These are phyloP conservation scores for Zygoascus biomembranicola DNA, from an alignment of 805 yeast species.

Conservation along the genomic window DNA sequence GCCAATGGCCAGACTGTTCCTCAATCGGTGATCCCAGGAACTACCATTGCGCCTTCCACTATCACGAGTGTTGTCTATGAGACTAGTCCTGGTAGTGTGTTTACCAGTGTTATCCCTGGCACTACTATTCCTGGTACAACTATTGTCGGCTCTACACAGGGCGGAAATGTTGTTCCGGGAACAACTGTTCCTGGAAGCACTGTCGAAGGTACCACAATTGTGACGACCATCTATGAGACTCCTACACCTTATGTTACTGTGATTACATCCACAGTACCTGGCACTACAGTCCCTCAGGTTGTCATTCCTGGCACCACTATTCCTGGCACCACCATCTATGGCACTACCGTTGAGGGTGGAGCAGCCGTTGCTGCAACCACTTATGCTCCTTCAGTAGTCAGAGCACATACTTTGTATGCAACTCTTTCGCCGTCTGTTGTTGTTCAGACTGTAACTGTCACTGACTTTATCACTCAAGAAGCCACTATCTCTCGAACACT, in stretches of 20 bases:
- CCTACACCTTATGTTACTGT: slow-evolving; percentile 14
- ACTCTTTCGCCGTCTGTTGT: slow-evolving; percentile 5
- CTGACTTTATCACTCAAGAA: neutral
- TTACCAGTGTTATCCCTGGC: neutral
- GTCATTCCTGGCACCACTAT: slow-evolving; percentile 10
- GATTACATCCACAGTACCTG: slow-evolving; percentile 9
- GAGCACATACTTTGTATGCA: slow-evolving; percentile 5
- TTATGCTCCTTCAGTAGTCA: slow-evolving; percentile 9
- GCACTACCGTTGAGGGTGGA: neutral
- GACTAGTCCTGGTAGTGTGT: neutral
- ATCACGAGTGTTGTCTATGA: neutral
- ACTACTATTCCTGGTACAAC: slow-evolving; percentile 17
- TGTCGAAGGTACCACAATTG: neutral
- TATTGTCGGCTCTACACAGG: slow-evolving; percentile 11
- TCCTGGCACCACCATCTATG: slow-evolving; percentile 1
- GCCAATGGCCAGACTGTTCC: slow-evolving; percentile 7
- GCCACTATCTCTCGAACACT: slow-evolving; percentile 7
- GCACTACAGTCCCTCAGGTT: slow-evolving; percentile 11
- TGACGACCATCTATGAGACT: neutral
- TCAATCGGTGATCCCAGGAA: slow-evolving; percentile 4
- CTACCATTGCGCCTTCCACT: neutral
- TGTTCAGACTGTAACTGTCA: slow-evolving; percentile 9
- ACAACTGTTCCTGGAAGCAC: slow-evolving; percentile 13
- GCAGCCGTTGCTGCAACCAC: slow-evolving; percentile 2
- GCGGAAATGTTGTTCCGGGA: neutral